A percentile compares a stretch with the other conserved stretches of the same genome.
Evolutionary conservation across 1,139 yeast genomes (phyloP).

Genomic region (Lodderomyces elongisporus): DNA sequence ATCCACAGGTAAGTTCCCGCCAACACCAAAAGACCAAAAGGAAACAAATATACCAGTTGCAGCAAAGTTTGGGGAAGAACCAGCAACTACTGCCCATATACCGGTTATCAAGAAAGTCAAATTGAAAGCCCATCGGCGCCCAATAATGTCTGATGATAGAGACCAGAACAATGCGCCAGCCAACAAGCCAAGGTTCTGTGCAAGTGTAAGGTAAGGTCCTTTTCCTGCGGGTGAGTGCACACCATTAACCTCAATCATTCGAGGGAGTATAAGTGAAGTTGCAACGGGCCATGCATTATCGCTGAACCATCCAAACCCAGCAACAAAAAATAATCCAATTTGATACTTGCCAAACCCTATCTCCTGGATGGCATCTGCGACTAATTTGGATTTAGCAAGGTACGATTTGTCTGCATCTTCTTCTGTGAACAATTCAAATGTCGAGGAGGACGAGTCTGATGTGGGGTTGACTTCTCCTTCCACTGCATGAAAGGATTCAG

Average conservation of each 20-base stretch:
- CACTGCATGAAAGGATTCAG: no score
- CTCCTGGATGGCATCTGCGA: slow-evolving; percentile 33
- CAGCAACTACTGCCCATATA: slow-evolving; percentile 33
- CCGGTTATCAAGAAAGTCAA: slow-evolving; percentile 40
- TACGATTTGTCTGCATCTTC: slow-evolving; percentile 23
- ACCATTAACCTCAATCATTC: slow-evolving; percentile 33
- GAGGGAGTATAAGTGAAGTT: slow-evolving; percentile 30
- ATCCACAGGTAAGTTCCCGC: slow-evolving; percentile 43
- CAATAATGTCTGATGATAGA: slow-evolving; percentile 36
- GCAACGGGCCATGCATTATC: slow-evolving; percentile 44
- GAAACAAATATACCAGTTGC: slow-evolving; percentile 35
- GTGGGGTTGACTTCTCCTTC: not conserved
- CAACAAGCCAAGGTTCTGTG: slow-evolving; percentile 40
- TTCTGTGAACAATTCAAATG: slow-evolving; percentile 15
- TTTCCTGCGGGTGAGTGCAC: slow-evolving; percentile 31
- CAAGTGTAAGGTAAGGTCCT: slow-evolving; percentile 36
- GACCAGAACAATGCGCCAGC: slow-evolving; percentile 44
- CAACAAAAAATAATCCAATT: slow-evolving; percentile 35
- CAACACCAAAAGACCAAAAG: slow-evolving; percentile 44
- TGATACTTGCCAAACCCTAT: slow-evolving; percentile 43
- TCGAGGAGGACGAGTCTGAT: slow-evolving; percentile 1
- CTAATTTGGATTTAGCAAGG: slow-evolving; percentile 29
- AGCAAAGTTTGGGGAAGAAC: slow-evolving; percentile 38
- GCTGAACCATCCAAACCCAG: slow-evolving; percentile 43
- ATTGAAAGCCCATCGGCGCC: slow-evolving; percentile 42